These are phyloP conservation scores for Picea sitchensis DNA, from an alignment of 75 land plant genomes.

Conservation along the genomic window DNA sequence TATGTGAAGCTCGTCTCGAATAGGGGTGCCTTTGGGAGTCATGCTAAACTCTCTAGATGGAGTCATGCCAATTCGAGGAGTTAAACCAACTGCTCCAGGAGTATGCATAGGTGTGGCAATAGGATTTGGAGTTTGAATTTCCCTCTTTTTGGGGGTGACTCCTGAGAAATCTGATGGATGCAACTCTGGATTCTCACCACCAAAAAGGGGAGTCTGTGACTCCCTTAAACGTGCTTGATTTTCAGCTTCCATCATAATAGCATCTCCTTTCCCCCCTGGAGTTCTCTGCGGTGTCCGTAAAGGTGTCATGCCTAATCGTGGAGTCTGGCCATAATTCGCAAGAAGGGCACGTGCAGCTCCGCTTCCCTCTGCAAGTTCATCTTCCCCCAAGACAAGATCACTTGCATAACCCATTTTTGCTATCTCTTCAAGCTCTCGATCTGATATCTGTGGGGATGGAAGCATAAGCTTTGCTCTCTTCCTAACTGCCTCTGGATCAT, in stretches of 20 bases:
- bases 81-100: constrained; percentile 66
- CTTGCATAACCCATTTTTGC: constrained; percentile 94
- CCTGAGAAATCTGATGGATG: constrained; percentile 97
- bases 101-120: constrained; percentile 86
- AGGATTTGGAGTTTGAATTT: constrained; percentile 89
- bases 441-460: constrained; percentile 93
- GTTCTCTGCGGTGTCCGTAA: constrained; percentile 85
- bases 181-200: constrained; percentile 94
- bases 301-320: constrained; percentile 79
- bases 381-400: constrained; percentile 66
- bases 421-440: constrained; percentile 91
- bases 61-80: constrained; percentile 86
- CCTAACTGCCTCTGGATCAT: constrained; percentile 94
- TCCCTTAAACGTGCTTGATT: constrained; percentile 85
- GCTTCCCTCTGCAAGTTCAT: constrained; percentile 70
- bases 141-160: constrained; percentile 86
- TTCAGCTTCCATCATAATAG: constrained; percentile 99
- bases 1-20: constrained; percentile 86
- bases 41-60: constrained; percentile 67
- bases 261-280: constrained; percentile 89
- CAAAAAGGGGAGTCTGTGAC: constrained; percentile 89
- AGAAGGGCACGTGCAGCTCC: constrained; percentile 81
- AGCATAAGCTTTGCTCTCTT: constrained; percentile 96
- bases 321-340: constrained; percentile 85
- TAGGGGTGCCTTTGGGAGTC: constrained; percentile 88